Evolutionary conservation across 306 rosid species (phyloP).

Genomic region (Casuarina glauca): DNA sequence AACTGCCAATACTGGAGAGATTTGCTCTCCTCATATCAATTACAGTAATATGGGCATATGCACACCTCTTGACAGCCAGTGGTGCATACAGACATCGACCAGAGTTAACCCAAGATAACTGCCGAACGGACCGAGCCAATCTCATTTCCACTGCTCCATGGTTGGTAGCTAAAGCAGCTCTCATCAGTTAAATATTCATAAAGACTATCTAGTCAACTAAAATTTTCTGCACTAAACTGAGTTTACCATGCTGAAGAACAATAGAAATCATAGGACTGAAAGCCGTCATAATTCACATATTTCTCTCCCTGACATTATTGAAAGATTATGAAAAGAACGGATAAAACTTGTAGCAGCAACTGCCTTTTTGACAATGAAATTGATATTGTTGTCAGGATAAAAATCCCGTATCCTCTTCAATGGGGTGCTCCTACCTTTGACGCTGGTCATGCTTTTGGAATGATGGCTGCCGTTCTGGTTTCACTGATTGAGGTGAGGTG

Average conservation of each 20-base stretch:
- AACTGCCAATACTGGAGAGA: slow-evolving; percentile 74
- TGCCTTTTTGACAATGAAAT: slow-evolving; percentile 19
- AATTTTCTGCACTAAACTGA: neutral
- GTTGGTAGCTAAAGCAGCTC: slow-evolving; percentile 45
- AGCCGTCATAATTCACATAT: neutral
- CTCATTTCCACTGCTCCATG: slow-evolving; percentile 98
- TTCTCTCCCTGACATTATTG: neutral
- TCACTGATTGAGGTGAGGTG: slow-evolving; percentile 83
- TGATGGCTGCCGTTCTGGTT: slow-evolving; percentile 98
- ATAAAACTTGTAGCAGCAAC: slow-evolving; percentile 20
- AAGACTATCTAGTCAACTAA: neutral
- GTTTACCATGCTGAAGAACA: neutral
- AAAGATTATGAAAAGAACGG: neutral
- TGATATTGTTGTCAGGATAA: slow-evolving; percentile 58
- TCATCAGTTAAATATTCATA: slow-evolving; percentile 12
- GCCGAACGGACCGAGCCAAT: slow-evolving; percentile 85
- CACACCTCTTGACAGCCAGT: slow-evolving; percentile 94
- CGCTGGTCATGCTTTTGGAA: slow-evolving; percentile 90
- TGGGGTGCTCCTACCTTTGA: slow-evolving; percentile 99
- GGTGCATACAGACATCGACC: slow-evolving; percentile 94
- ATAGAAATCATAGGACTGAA: too few species aligned
- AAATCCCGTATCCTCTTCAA: slow-evolving; percentile 92
- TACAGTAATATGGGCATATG: slow-evolving; percentile 95
- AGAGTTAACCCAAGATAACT: slow-evolving; percentile 66
- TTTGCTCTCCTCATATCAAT: slow-evolving; percentile 86